Conservation (phyloP, 169 alveolate species). For the Cryptosporidium canis region DNA sequence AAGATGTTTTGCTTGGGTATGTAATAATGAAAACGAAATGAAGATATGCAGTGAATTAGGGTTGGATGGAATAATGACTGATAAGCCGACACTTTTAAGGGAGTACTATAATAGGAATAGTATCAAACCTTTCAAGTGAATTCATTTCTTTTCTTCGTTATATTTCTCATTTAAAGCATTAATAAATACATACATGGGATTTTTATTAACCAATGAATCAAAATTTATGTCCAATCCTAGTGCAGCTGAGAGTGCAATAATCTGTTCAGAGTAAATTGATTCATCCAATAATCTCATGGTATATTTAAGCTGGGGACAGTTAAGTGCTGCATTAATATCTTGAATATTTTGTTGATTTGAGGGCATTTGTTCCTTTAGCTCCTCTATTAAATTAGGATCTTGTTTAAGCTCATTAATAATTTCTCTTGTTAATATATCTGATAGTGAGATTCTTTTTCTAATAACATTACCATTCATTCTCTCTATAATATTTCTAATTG, state of each 20-base stretch:
- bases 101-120: slow-evolving; percentile 30
- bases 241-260: slow-evolving; percentile 28
- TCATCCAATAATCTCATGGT: slow-evolving; percentile 55
- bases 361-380: slow-evolving; percentile 55
- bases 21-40: slow-evolving; percentile 54
- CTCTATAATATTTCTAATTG: neutral
- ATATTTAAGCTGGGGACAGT: slow-evolving; percentile 66
- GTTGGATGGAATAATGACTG: slow-evolving; percentile 69
- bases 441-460: slow-evolving; percentile 1
- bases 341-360: neutral
- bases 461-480: neutral
- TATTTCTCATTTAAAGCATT: slow-evolving; percentile 46
- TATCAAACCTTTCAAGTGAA: slow-evolving; percentile 32
- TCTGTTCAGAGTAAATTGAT: slow-evolving; percentile 56
- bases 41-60: slow-evolving; percentile 34
- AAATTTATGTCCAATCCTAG: slow-evolving; percentile 24
- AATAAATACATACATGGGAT: slow-evolving; percentile 51
- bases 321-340: slow-evolving; percentile 18
- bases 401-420: neutral
- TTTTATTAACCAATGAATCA: neutral
- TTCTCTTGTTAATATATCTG: neutral
- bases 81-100: slow-evolving; percentile 37
- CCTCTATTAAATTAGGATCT: slow-evolving; percentile 12
- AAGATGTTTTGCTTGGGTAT: slow-evolving; percentile 71
- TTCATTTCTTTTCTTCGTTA: slow-evolving; percentile 5